Base-by-base conservation (phyloP, 2,329 filamentous ascomycete genomes). In the Ceratocystis colombiana region DNA sequence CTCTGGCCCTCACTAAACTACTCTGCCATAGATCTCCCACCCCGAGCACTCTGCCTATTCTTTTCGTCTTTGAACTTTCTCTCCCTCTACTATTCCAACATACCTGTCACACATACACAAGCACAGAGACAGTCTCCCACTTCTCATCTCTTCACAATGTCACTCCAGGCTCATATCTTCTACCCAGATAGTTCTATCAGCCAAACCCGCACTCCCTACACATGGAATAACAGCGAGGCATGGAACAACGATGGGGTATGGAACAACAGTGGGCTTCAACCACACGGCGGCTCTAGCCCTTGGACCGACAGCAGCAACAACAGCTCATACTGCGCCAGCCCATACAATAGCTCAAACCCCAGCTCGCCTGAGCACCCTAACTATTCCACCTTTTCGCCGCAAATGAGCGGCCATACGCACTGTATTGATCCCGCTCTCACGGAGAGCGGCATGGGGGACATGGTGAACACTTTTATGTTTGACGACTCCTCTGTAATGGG, bases 271-370 rank as follows among this genome's bases (percentile, higher is more conserved):
- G 37, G 10, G 10, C 6, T 17, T 33, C 55, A 12, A 10, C 25
- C 25, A 30, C 53, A 17, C 12, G 10, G 22, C 4, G 12, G 10
- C 3, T 28, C 53, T 6, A 57, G 53, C 8, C 53, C 53, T 30
- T 59, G 61, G 37, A 1, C 37, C 8, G 15, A 20, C 46, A 62
- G 25, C 65, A 22, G 33, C 61, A 22, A 28, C 53, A 33, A 8
- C 15, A 62, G 30, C 41, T 25, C 61, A 7, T 67, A 62, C 37
- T 59, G 61, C 61, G 1, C 65, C 25, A 25, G 46, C 6, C 53
- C 61, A 25, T 67, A 67, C 33, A 61, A 7, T 30, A 30, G 53
- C 50, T 67, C 65, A 12, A 61, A 53, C n/a, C 65, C 65, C 55
- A 64, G 61, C 41, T 67, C 65, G 17, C 65, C 65, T 4, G 37